Evolutionary conservation across 192 early-diverging fungal genomes (phyloP).

Genomic region (Geosiphon pyriformis): DNA sequence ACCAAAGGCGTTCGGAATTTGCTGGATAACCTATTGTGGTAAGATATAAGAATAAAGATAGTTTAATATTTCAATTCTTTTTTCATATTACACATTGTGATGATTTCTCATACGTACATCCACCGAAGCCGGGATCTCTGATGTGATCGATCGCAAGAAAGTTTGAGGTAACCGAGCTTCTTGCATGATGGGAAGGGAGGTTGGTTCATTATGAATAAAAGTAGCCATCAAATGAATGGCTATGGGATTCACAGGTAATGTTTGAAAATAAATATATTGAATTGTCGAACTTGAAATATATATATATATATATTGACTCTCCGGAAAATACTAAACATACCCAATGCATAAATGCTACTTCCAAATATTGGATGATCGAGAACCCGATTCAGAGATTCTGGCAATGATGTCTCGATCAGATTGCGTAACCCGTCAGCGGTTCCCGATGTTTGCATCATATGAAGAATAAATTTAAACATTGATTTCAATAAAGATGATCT

Average conservation of each 20-base stretch:
- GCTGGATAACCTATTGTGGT: slow-evolving; percentile 58
- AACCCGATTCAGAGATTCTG: slow-evolving; percentile 64
- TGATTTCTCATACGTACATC: slow-evolving; percentile 54
- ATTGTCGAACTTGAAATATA: no score
- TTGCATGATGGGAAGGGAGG: slow-evolving; percentile 88
- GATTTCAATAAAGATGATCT: slow-evolving; percentile 74
- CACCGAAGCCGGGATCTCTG: slow-evolving; percentile 70
- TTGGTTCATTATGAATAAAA: slow-evolving; percentile 98
- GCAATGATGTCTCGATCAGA: slow-evolving; percentile 84
- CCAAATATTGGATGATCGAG: slow-evolving; percentile 79
- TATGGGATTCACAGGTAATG: slow-evolving; percentile 47
- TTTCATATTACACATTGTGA: no score
- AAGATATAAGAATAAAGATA: no score
- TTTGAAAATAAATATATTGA: no score
- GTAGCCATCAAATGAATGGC: slow-evolving; percentile 91
- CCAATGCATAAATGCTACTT: slow-evolving; percentile 73
- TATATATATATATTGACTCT: no score
- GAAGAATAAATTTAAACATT: slow-evolving; percentile 85
- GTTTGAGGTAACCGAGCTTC: slow-evolving; percentile 83
- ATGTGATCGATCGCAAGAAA: slow-evolving; percentile 64
- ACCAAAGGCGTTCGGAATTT: slow-evolving; percentile 88
- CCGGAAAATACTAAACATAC: slow-evolving; percentile 35
- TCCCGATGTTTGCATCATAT: slow-evolving; percentile 92
- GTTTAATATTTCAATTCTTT: no score
- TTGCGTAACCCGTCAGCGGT: slow-evolving; percentile 89